Conservation (phyloP, 2,329 filamentous ascomycete species). For the Neofusicoccum parvum region DNA sequence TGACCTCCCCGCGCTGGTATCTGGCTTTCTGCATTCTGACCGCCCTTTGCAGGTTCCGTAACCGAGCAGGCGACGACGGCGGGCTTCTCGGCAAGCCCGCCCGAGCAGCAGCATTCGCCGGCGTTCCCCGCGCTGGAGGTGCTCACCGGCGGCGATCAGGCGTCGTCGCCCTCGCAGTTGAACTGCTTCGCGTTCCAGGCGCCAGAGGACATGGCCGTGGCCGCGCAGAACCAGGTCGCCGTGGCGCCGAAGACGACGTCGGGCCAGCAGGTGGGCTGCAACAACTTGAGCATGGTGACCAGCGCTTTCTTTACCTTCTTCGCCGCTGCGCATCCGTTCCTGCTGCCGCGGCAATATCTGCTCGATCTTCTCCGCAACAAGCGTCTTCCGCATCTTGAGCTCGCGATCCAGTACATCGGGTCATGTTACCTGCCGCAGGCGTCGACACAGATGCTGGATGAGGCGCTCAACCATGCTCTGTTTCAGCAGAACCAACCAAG, state of each 20-base stretch:
- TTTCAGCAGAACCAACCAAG: constrained; percentile 34
- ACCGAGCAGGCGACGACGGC: neutral
- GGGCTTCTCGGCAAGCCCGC: neutral
- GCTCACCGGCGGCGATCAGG: neutral
- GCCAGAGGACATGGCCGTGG: neutral
- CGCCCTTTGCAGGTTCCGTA: neutral
- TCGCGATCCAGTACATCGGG: constrained; percentile 60
- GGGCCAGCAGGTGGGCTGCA: neutral
- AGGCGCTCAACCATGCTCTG: constrained; percentile 37
- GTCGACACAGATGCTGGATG: constrained; percentile 49
- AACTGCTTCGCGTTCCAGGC: neutral
- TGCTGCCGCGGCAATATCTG: constrained; percentile 51
- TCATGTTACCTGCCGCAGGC: constrained; percentile 54
- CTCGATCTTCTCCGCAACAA: constrained; percentile 44
- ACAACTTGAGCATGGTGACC: neutral
- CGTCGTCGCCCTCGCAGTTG: neutral
- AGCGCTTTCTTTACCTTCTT: constrained; percentile 58
- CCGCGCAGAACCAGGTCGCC: neutral
- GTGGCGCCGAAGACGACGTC: neutral
- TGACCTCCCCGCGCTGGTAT: neutral
- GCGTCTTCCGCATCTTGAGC: constrained; percentile 48
- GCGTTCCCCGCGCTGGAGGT: constrained; percentile 1
- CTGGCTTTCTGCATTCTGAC: neutral
- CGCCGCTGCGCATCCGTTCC: constrained; percentile 58
- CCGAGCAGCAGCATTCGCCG: neutral